phyloP scores from a whole-genome alignment of 441 rosid species.

The Hura crepitans region DNA sequence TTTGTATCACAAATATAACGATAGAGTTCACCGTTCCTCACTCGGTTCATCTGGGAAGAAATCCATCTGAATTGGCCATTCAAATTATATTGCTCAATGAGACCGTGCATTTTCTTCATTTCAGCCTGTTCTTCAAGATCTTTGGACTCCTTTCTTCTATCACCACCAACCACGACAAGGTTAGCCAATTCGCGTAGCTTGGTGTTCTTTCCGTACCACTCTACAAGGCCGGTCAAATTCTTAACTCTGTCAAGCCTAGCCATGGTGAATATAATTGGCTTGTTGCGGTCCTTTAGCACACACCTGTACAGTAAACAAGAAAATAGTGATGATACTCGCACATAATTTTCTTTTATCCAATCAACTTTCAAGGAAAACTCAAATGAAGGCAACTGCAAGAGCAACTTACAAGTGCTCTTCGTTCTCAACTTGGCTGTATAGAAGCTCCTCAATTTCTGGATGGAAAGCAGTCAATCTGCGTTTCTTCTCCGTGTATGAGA shows the following conservation, averaged over 20 bases:
- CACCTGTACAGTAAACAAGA: constrained; percentile 38
- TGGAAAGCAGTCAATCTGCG: constrained; percentile 68
- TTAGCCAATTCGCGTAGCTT: constrained; percentile 63
- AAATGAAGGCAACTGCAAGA: background rate
- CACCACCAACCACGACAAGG: constrained; percentile 91
- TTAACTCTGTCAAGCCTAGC: constrained; percentile 94
- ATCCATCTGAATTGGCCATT: constrained; percentile 93
- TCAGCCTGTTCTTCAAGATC: constrained; percentile 82
- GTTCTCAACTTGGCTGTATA: constrained; percentile 77
- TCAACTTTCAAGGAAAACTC: background rate
- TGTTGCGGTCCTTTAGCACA: constrained; percentile 62
- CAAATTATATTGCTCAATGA: constrained; percentile 62
- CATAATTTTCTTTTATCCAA: background rate
- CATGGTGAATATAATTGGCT: constrained; percentile 91
- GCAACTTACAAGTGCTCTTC: constrained; percentile 73
- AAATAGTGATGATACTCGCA: background rate
- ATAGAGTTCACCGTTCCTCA: constrained; percentile 83
- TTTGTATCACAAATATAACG: constrained; percentile 74
- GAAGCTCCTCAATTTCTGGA: constrained; percentile 77
- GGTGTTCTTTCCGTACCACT: constrained; percentile 82
- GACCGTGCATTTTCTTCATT: constrained; percentile 74
- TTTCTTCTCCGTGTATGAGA: constrained; percentile 64
- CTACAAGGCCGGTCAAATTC: constrained; percentile 81
- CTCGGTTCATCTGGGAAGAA: constrained; percentile 85
- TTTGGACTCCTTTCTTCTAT: constrained; percentile 72